phyloP scores from a whole-genome alignment of 345 rosid genomes.

The Firmiana major region DNA sequence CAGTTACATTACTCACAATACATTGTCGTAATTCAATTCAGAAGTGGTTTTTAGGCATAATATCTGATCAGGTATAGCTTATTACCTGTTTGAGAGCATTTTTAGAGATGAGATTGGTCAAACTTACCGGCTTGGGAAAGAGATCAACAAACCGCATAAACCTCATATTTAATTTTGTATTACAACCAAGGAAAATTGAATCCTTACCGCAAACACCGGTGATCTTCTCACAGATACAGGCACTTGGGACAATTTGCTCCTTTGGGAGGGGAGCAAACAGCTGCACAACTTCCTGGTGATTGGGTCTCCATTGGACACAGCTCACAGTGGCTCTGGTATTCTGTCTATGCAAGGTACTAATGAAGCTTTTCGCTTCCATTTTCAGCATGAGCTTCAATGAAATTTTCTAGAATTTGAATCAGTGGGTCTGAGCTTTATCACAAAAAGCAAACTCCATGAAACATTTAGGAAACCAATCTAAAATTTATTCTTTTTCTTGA shows the following conservation, averaged over 20 bases:
- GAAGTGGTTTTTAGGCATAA: neutral
- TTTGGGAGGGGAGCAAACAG: conserved; percentile 96
- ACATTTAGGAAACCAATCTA: neutral
- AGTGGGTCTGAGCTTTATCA: neutral
- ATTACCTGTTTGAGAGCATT: neutral
- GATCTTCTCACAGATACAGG: conserved; percentile 52
- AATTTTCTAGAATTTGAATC: neutral
- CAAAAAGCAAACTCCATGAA: neutral
- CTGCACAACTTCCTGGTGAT: conserved; percentile 96
- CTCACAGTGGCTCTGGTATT: conserved; percentile 96
- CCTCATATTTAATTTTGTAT: neutral
- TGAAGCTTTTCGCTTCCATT: neutral
- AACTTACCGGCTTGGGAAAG: neutral
- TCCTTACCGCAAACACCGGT: neutral
- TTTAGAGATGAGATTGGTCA: neutral
- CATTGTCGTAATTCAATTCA: neutral
- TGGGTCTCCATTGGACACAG: conserved; percentile 94
- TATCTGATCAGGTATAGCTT: neutral
- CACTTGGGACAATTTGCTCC: conserved; percentile 98
- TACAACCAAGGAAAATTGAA: neutral
- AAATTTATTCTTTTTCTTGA: neutral
- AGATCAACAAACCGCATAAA: neutral
- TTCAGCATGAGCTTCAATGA: neutral
- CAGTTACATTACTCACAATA: neutral
- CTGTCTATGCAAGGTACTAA: conserved; percentile 84